A percentile compares a stretch with the other conserved stretches of the same genome.
Conservation (phyloP, 2,329 filamentous ascomycete species). For the Fusarium sororula region DNA sequence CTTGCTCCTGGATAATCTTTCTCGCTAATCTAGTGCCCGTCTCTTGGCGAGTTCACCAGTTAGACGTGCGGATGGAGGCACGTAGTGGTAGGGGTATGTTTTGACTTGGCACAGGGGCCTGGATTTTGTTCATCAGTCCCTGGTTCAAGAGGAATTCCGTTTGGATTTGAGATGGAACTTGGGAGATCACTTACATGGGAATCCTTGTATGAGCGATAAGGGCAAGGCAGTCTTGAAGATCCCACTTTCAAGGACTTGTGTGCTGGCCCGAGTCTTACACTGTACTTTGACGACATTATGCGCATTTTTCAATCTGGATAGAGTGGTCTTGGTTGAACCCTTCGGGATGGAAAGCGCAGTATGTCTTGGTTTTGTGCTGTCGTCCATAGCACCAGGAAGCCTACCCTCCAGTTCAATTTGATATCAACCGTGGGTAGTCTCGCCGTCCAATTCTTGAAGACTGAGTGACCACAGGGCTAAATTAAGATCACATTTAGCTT, state of each 20-base stretch:
- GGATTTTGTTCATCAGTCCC: background rate
- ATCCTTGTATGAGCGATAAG: background rate
- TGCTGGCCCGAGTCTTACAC: background rate
- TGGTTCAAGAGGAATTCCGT: background rate
- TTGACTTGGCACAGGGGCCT: background rate
- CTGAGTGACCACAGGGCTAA: fast-evolving
- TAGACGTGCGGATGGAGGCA: background rate
- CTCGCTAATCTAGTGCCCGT: background rate
- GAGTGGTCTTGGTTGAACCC: too few species aligned
- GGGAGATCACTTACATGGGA: background rate
- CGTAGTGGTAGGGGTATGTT: constrained; percentile 8
- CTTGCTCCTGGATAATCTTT: constrained; percentile 4
- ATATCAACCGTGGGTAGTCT: too few species aligned
- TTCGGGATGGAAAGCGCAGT: background rate
- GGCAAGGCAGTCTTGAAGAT: background rate
- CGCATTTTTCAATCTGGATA: fast-evolving
- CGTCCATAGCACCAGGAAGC: too few species aligned
- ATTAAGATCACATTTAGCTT: background rate
- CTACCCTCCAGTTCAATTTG: too few species aligned
- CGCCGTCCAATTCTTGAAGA: background rate
- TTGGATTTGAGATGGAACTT: background rate
- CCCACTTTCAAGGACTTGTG: background rate
- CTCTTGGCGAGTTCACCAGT: background rate
- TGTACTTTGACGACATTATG: fast-evolving
- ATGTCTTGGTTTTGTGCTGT: background rate